Base-by-base conservation (phyloP, 1,139 yeast species). In the Sugiyamaella paludigena region DNA sequence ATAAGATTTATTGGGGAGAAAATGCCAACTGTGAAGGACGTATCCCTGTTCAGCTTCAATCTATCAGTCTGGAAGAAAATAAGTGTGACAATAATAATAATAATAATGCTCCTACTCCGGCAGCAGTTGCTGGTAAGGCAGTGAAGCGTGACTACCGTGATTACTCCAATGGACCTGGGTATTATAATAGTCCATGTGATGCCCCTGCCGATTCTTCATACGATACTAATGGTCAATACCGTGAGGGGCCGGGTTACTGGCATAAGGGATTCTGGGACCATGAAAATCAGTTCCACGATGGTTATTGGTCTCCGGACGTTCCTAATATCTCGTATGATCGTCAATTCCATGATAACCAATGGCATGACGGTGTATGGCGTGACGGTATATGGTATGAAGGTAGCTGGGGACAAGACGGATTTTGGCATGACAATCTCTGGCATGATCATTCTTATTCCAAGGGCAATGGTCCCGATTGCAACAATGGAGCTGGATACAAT, bases 1-100 rank as follows among this genome's bases (percentile, higher is more conserved):
- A 47, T 27, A 42, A 50, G 37, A 26, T 50, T 5, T 50, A 36
- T 39, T 50, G 53, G 53, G 50, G 50, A 2, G 36, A 30, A 26
- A 26, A 42, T 19, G 46, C 42, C 13, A 24, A 26, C 30, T 41
- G 47, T 12, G 37, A 40, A 10, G 49, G 43, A 7, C 42, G 48
- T 7, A 29, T 48, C 13, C 40, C 45, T 13, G 40, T 48, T 4
- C 19, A 36, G 32, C 48, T 48, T 15, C 43, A 40, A 27, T 36
- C 51, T 7, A 40, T 48, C 1, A 28, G 16, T 15, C 36, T 48
- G 28, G 42, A 43, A 16, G 38, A 12, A 16, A 24, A 4, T 26
- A 13, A n/a, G 10, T 11, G 19, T 28, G 34, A 33, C 46, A 35
- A 28, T 33, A 35, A 4, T 10, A 24, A 15, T 29, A 29, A 9